Base-by-base conservation (phyloP, 148 eudicot species). In the Persicaria maculosa region DNA sequence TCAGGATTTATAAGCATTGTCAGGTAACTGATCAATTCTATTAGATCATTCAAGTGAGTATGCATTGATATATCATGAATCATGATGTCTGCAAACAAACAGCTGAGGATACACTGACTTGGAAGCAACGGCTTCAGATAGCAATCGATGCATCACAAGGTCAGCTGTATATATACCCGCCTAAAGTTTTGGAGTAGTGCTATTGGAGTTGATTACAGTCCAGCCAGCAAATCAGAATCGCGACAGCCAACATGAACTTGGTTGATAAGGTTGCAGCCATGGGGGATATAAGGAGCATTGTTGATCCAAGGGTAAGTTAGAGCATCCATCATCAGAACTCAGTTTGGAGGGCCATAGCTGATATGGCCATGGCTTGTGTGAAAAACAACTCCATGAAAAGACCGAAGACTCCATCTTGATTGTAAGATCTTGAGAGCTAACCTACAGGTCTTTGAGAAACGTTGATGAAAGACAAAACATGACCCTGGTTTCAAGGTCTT, bases 141-240 rank as follows among this genome's bases (percentile, higher is more conserved):
- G 76, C 83, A 57, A 61, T 85, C 10, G 90, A 81, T 68, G 82
- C 84, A 43, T 86, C 88, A 61, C 82, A 83, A 72, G 90, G 90
- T 85, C 25, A 71, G 50, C 43, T 50, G 3, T n/a, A n/a, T n/a
- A n/a, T n/a, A n/a, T n/a, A 62, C 44, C 31, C 9, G 9, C 20
- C 68, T 62, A 25, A 5, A 62, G 12, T 6, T 47, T 47, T 17
- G 74, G 74, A 48, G 55, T 71, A 8, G 74, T 71, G 12, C 17
- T 71, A 48, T 36, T 71, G 43, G 74, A 71, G 74, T 31, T 71
- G 55, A 47, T 71, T 40, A 71, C 74, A 9, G 74, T 54, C 7
- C 36, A 71, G 9, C 74, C 52, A 9, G 43, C 74, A 17, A 10
- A 47, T 71, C 0, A 71, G 43, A 45, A 71, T 31, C 3, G n/a